A percentile compares a stretch with the other conserved stretches of the same genome.
These are phyloP conservation scores for Deakozyma indianensis DNA, from an alignment of 805 yeast genomes.

Conservation along the genomic window DNA sequence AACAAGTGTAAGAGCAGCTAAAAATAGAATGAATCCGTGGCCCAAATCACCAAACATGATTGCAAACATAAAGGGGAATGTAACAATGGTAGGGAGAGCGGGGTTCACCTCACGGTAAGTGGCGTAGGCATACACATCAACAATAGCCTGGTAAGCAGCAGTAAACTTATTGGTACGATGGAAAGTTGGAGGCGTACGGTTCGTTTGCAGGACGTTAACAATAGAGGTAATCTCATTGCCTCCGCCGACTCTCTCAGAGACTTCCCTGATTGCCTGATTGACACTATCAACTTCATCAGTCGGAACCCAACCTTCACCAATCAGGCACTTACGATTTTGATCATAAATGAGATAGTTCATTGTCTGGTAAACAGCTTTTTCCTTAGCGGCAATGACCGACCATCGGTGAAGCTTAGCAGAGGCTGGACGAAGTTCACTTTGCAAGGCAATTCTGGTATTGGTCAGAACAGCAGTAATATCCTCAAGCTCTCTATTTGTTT, in stretches of 20 bases:
- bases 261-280: slow-evolving; percentile 48
- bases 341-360: slow-evolving; percentile 72
- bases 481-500: slow-evolving; percentile 32
- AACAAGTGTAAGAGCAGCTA: slow-evolving; percentile 60
- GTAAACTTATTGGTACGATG: slow-evolving; percentile 94
- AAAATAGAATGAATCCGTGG: slow-evolving; percentile 73
- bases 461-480: slow-evolving; percentile 48
- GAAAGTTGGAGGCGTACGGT: slow-evolving; percentile 84
- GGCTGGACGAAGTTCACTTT: slow-evolving; percentile 64
- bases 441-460: slow-evolving; percentile 53
- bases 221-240: slow-evolving; percentile 30
- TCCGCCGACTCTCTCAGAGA: slow-evolving; percentile 31
- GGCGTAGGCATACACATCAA: slow-evolving; percentile 92
- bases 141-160: slow-evolving; percentile 79
- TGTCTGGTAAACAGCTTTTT: slow-evolving; percentile 66
- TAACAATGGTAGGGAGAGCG: slow-evolving; percentile 84
- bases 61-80: slow-evolving; percentile 98
- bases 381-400: slow-evolving; percentile 57
- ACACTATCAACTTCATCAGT: slow-evolving; percentile 55
- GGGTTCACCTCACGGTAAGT: slow-evolving; percentile 92
- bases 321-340: slow-evolving; percentile 67
- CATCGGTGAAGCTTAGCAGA: slow-evolving; percentile 64
- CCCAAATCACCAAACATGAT: slow-evolving; percentile 98
- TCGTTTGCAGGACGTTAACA: slow-evolving; percentile 49
- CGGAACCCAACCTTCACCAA: slow-evolving; percentile 97